phyloP scores from a whole-genome alignment of 768 basidiomycete species.

The Sporobolomyces roseus region DNA sequence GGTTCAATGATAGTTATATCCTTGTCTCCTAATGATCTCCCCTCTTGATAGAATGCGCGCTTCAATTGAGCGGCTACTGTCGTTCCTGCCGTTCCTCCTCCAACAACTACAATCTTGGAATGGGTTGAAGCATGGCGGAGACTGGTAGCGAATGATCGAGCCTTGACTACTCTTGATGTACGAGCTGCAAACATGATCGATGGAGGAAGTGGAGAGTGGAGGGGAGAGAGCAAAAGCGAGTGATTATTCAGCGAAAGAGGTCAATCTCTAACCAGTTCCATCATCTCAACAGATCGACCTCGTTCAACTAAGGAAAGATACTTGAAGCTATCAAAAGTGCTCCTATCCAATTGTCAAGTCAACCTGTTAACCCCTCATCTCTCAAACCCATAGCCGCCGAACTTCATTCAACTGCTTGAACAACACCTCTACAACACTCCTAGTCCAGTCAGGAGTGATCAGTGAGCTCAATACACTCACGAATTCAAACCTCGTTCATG shows the following conservation, averaged over 20 bases:
- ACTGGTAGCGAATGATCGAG: neutral
- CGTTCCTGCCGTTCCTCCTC: slow-evolving; percentile 66
- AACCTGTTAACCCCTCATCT: too few species aligned
- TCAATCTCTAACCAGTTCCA: too few species aligned
- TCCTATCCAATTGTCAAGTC: too few species aligned
- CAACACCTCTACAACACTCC: too few species aligned
- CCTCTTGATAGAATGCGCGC: slow-evolving; percentile 67
- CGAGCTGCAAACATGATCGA: slow-evolving; percentile 2
- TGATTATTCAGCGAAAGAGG: neutral
- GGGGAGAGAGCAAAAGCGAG: neutral
- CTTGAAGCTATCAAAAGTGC: too few species aligned
- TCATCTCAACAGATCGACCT: too few species aligned
- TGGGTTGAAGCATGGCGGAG: slow-evolving; percentile 50
- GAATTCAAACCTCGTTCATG: too few species aligned
- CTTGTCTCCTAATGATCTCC: slow-evolving; percentile 62
- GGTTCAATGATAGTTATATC: slow-evolving; percentile 85
- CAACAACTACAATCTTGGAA: slow-evolving; percentile 79
- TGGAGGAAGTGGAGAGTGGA: neutral
- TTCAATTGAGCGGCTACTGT: slow-evolving; percentile 83
- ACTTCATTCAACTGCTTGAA: neutral
- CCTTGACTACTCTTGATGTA: neutral
- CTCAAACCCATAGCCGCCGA: too few species aligned
- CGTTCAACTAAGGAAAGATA: too few species aligned
- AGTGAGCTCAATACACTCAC: too few species aligned
- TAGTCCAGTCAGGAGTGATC: too few species aligned